A percentile compares a stretch with the other conserved stretches of the same genome.
Conservation (phyloP, 768 basidiomycete species). For the Scleroderma bovista region DNA sequence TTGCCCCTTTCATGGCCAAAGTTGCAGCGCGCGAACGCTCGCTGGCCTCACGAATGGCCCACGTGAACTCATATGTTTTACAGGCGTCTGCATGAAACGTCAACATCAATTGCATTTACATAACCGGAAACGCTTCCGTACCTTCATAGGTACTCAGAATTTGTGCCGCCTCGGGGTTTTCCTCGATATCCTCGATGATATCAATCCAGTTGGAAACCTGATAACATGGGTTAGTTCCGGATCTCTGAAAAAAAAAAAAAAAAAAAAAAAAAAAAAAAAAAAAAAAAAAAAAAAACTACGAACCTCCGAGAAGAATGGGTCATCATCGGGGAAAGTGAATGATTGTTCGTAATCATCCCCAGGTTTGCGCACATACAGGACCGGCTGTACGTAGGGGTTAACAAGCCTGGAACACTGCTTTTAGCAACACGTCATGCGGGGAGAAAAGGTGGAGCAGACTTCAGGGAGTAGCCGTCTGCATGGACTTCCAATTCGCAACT, state of each 20-base stretch:
- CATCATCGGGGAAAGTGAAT: slow-evolving; percentile 71
- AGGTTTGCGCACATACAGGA: slow-evolving; percentile 79
- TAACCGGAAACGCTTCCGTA: slow-evolving; percentile 17
- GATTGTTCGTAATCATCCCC: slow-evolving; percentile 74
- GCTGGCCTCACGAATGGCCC: slow-evolving; percentile 83
- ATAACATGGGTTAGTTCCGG: neutral
- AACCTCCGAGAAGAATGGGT: slow-evolving; percentile 91
- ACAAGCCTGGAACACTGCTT: slow-evolving; percentile 50
- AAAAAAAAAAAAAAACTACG: slow-evolving; percentile 1
- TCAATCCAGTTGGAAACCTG: slow-evolving; percentile 82
- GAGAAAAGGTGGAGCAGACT: slow-evolving; percentile 38
- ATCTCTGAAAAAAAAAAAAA: neutral
- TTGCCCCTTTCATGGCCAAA: slow-evolving; percentile 31
- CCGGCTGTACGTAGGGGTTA: slow-evolving; percentile 91
- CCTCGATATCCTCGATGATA: slow-evolving; percentile 84
- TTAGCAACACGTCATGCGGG: slow-evolving; percentile 6
- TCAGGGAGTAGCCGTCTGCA: slow-evolving; percentile 87
- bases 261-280: neutral
- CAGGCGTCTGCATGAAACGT: slow-evolving; percentile 57
- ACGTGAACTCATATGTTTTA: slow-evolving; percentile 86
- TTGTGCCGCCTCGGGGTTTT: slow-evolving; percentile 71
- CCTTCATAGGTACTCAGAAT: slow-evolving; percentile 87
- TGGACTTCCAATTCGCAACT: slow-evolving; percentile 93
- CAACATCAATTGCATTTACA: neutral
- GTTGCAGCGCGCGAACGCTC: slow-evolving; percentile 56